Conservation (phyloP, 306 rosid species). For the Rubus parviflorus region DNA sequence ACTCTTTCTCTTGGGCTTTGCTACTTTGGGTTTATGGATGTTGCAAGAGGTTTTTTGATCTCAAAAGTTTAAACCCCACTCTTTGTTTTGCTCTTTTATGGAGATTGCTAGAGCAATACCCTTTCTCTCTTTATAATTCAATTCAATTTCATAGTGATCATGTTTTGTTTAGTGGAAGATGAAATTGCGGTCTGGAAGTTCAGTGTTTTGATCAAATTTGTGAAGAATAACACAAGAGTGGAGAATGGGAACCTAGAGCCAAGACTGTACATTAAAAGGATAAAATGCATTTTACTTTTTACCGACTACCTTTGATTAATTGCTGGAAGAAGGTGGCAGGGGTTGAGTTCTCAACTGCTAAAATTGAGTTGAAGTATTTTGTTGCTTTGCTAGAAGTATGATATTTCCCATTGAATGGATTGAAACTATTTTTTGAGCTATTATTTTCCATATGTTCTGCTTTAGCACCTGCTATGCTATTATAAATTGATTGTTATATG, state of each 20-base stretch:
- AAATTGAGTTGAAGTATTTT: background rate
- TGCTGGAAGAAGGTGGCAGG: background rate
- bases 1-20: background rate
- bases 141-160: background rate
- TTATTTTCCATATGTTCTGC: background rate
- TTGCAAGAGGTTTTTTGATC: background rate
- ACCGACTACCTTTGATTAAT: background rate
- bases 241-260: background rate
- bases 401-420: background rate
- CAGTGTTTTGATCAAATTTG: background rate
- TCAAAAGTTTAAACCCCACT: conserved; percentile 7
- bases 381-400: background rate
- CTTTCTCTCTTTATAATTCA: background rate
- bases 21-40: conserved; percentile 11
- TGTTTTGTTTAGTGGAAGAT: background rate
- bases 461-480: background rate
- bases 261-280: background rate
- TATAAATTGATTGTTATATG: background rate
- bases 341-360: background rate
- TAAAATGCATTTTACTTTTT: background rate
- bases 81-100: background rate
- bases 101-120: background rate
- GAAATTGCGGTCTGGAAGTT: background rate
- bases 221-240: background rate
- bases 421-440: background rate